Base-by-base conservation (phyloP, 2,329 filamentous ascomycete species). In the Diaporthe citri region DNA sequence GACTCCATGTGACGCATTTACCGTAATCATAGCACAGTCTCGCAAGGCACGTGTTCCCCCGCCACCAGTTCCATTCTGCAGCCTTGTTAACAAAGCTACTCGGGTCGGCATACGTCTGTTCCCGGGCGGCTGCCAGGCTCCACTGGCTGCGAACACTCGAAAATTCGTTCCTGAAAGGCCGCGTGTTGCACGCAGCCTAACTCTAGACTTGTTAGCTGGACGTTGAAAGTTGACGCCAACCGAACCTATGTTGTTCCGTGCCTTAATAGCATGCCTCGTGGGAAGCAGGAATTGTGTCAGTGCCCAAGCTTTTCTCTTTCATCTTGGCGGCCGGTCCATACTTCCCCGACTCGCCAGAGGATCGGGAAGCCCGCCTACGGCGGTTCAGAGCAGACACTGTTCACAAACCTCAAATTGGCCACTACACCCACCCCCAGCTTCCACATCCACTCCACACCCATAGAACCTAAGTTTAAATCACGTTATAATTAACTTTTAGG, bases 321-420 rank as follows among this genome's bases (percentile, higher is more conserved):
- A 6, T 8, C 39, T 64, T 64, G 31, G 28, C 43, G 20, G 28
- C 15, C 39, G 3, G 10, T 22, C 25, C 41, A 13, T 51, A 36
- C 28, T 48, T 25, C 43, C 43, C 46, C 25, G 7, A 60, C 41
- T 51, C 31, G 43, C 62, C 28, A 46, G n/a, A 51, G 28, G 22
- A 22, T 31, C 43, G 62, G 57, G 62, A 66, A 51, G 62, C 62
- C 62, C 43, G n/a, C n/a, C n/a, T n/a, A n/a, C n/a, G n/a, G n/a
- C n/a, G n/a, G n/a, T n/a, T n/a, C n/a, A n/a, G n/a, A n/a, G n/a
- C n/a, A n/a, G n/a, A n/a, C n/a, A n/a, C n/a, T n/a, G n/a, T n/a
- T n/a, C n/a, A n/a, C n/a, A n/a, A n/a, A n/a, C n/a, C n/a, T n/a
- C n/a, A n/a, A n/a, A n/a, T n/a, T n/a, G n/a, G n/a, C n/a, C n/a